Base-by-base conservation (phyloP, 371 early-diverging fungal genomes). In the Actinomucor elegans region DNA sequence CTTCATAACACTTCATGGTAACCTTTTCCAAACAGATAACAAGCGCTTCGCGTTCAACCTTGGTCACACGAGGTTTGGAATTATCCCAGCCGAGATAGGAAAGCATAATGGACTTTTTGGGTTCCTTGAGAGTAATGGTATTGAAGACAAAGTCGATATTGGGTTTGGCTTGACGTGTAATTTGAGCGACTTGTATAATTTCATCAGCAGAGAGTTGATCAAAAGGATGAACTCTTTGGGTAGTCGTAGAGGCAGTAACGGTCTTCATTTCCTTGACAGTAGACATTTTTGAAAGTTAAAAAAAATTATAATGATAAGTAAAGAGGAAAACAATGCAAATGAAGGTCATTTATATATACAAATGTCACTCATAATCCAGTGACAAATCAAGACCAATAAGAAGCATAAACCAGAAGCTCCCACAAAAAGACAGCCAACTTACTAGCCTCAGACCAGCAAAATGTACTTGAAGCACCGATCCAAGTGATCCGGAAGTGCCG, bases 121-220 rank as follows among this genome's bases (percentile, higher is more conserved):
- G 79, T 37, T 78, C 79, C 59, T 71, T 63, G 42, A 75, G 71
- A 21, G 75, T 75, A 35, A 78, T 78, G 42, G 79, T 78, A 43
- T 78, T 78, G 59, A 78, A 78, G 29, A 75, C 59, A 45, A 77
- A 54, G 32, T 77, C 60, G 29, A 70, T 55, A 1, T 53, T 37
- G 15, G 70, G 52, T 44, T 67, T 70, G 34, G 51, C 63, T 40
- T 66, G 47, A 43, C 71, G 75, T 28, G 65, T 57, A 41, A 78
- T 67, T 5, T 61, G 8, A 38, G 73, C 61, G 18, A 68, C 68
- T 21, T 54, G 59, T 11, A 66, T 52, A 29, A 78, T 67, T 61
- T 78, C 79, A 46, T 74, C 71, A 26, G 55, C 54, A 14, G 75
- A 38, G 29, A 78, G 64, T 37, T 73, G 75, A 53, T 78, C 79